phyloP scores from a whole-genome alignment of 2,329 filamentous ascomycete species.

The Sarocladium oryzae region DNA sequence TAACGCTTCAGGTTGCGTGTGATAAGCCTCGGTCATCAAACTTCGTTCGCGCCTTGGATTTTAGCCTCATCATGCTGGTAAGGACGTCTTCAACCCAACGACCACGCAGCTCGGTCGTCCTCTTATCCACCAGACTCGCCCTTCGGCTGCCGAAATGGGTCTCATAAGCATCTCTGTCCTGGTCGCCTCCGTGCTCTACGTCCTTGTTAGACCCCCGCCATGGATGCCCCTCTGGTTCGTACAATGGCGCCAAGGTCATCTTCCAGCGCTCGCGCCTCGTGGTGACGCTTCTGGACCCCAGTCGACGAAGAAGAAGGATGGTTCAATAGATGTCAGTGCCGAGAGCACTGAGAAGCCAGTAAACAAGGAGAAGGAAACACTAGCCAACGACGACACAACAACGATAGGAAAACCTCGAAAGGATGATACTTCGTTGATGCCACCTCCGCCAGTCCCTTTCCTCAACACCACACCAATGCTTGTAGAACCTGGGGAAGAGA shows the following conservation, averaged over 20 bases:
- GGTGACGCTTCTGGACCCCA: not conserved
- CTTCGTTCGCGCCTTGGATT: not conserved
- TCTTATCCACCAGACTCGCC: too few relatives aligned
- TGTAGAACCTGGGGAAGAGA: slow-evolving; percentile 27
- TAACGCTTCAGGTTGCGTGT: not conserved
- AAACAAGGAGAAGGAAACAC: too few relatives aligned
- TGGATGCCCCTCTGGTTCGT: slow-evolving; percentile 31
- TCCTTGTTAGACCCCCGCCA: slow-evolving; percentile 47
- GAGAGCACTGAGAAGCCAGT: too few relatives aligned
- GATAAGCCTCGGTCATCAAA: slow-evolving; percentile 1
- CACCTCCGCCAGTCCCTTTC: slow-evolving; percentile 28
- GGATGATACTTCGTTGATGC: slow-evolving; percentile 12
- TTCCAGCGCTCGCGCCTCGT: not conserved
- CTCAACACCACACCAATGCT: slow-evolving; percentile 18
- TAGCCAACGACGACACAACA: not conserved
- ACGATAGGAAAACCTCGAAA: not conserved
- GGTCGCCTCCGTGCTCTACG: slow-evolving; percentile 51
- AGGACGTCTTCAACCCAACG: not conserved
- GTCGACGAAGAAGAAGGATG: not conserved
- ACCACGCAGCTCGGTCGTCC: too few relatives aligned
- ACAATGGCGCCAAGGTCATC: slow-evolving; percentile 1
- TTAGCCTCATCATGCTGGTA: not conserved
- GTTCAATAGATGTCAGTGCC: not conserved
- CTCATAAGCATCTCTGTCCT: slow-evolving; percentile 56
- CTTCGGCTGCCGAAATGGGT: slow-evolving; percentile 48